Percentiles rank a stretch among this genome's conserved stretches.
These are phyloP conservation scores for Nelumbo lutea DNA, from an alignment of 164 flowering plant species.

Conservation along the genomic window DNA sequence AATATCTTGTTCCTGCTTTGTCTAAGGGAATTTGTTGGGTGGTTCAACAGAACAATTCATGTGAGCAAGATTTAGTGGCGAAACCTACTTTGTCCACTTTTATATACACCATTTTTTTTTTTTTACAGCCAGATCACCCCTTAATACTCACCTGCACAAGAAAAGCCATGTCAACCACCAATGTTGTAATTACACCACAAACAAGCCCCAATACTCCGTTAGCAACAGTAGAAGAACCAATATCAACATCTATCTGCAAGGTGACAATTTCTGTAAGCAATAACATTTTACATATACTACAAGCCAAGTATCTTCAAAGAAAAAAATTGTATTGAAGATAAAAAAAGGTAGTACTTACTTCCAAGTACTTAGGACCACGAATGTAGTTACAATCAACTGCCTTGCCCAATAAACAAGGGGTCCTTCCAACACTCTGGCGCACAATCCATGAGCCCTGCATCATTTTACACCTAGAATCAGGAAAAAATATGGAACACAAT, in stretches of 20 bases:
- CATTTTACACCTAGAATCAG: slow-evolving; percentile 13
- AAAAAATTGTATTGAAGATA: background rate
- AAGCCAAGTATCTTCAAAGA: background rate
- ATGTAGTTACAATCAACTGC: slow-evolving; percentile 98
- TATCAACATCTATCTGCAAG: slow-evolving; percentile 92
- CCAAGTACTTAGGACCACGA: slow-evolving; percentile 82
- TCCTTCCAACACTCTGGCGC: slow-evolving; percentile 98
- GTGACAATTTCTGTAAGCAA: slow-evolving; percentile 6
- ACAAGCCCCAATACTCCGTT: slow-evolving; percentile 99
- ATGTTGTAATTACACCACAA: slow-evolving; percentile 81
- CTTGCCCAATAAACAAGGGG: slow-evolving; percentile 94
- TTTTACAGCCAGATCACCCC: background rate
- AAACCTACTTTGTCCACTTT: no score
- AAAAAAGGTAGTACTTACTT: slow-evolving; percentile 41
- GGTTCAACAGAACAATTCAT: no score
- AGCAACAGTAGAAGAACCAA: slow-evolving; percentile 99
- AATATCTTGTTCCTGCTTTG: no score
- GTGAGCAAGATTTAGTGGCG: no score
- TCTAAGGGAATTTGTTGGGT: no score
- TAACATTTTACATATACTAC: background rate
- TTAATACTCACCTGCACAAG: slow-evolving; percentile 78
- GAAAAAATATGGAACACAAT: background rate
- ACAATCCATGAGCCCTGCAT: slow-evolving; percentile 99
- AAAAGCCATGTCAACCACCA: slow-evolving; percentile 99
- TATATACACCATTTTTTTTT: no score